phyloP scores from a whole-genome alignment of 2,329 filamentous ascomycete species.

The Alternaria arbusti region DNA sequence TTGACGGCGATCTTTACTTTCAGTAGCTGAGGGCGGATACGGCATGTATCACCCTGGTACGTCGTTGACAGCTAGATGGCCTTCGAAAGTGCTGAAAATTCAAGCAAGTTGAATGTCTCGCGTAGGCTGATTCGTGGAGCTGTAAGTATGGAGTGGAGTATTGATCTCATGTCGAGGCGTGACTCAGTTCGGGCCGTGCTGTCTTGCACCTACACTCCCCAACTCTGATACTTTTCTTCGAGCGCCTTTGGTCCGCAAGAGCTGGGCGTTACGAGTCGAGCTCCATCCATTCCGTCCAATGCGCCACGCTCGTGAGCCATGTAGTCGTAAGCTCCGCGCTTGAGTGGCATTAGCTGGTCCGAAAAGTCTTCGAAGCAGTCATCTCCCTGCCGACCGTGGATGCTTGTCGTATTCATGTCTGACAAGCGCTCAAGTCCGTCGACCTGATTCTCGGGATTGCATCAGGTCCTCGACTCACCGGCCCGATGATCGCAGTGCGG shows the following conservation, averaged over 20 bases:
- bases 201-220: background rate
- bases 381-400: slow-evolving; percentile 4
- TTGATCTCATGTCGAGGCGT: slow-evolving; percentile 15
- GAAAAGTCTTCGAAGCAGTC: slow-evolving; percentile 8
- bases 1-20: slow-evolving; percentile 6
- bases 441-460: slow-evolving; percentile 23
- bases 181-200: slow-evolving; percentile 9
- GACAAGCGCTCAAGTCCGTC: slow-evolving; percentile 33
- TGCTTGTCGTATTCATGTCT: slow-evolving; percentile 3
- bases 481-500: slow-evolving; percentile 11
- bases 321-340: slow-evolving; percentile 12
- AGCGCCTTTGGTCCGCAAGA: slow-evolving; percentile 4
- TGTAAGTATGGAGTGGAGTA: slow-evolving; percentile 3
- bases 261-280: slow-evolving; percentile 12
- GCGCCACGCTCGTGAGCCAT: slow-evolving; percentile 7
- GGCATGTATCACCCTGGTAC: background rate
- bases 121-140: background rate
- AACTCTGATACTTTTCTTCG: background rate
- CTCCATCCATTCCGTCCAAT: slow-evolving; percentile 6
- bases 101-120: background rate
- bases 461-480: slow-evolving; percentile 2
- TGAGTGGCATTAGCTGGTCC: background rate
- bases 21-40: background rate
- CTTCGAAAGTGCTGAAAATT: background rate
- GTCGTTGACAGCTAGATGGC: background rate